Evolutionary conservation across 208 protist species (phyloP).

Genomic region (Herpetomonas samuelpessoai): DNA sequence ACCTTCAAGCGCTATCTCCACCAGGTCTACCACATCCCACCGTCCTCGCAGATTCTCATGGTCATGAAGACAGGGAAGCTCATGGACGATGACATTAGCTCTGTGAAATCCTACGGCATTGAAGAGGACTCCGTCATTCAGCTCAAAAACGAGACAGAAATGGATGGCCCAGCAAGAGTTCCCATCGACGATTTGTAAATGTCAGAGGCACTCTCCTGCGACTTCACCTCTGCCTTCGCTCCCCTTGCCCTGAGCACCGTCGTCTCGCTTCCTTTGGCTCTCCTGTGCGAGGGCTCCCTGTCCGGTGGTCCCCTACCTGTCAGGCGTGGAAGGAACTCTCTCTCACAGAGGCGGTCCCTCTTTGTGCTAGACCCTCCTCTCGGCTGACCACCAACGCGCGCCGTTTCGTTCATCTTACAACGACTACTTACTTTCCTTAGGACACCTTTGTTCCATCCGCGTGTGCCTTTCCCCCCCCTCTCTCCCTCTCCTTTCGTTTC

Average conservation of each 20-base stretch:
- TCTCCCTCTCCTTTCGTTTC: no score
- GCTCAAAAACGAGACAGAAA: slow-evolving; percentile 37
- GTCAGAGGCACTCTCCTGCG: not conserved
- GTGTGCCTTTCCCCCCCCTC: no score
- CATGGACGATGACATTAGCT: slow-evolving; percentile 81
- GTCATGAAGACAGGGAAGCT: slow-evolving; percentile 35
- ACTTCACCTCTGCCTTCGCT: slow-evolving; percentile 11
- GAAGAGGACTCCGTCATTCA: slow-evolving; percentile 65
- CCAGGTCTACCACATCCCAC: slow-evolving; percentile 80
- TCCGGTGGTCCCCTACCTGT: no score
- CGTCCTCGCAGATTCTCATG: slow-evolving; percentile 59
- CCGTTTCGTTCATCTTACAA: no score
- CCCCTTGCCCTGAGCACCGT: slow-evolving; percentile 10
- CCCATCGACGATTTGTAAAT: slow-evolving; percentile 57
- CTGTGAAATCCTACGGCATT: slow-evolving; percentile 66
- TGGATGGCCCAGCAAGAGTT: slow-evolving; percentile 28
- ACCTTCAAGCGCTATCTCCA: slow-evolving; percentile 88
- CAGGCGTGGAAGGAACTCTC: no score
- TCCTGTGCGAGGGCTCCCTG: no score
- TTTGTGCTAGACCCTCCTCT: no score
- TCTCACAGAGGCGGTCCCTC: no score
- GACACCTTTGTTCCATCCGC: no score
- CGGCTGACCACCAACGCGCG: no score
- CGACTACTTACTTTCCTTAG: no score
- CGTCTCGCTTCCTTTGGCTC: no score